Conservation (phyloP, 495 filamentous ascomycete species). For the Amniculicola lignicola region DNA sequence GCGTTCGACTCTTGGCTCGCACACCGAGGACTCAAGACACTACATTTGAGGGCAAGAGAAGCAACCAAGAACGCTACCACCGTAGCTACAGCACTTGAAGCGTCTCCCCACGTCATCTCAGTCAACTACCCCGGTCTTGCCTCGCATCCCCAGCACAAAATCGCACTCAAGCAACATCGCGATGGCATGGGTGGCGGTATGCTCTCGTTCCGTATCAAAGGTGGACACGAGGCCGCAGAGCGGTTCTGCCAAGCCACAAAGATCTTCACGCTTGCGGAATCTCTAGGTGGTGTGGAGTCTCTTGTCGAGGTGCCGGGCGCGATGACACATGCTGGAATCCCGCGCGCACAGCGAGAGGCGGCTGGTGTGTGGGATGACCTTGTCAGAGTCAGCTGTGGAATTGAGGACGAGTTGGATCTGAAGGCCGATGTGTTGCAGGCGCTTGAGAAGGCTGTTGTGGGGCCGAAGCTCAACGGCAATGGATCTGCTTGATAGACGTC, state of each 20-base stretch:
- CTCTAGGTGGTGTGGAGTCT: constrained; percentile 86
- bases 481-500: too few relatives aligned
- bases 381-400: constrained; percentile 87
- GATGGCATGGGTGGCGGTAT: constrained; percentile 95
- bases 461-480: constrained; percentile 45
- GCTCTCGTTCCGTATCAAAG: constrained; percentile 92
- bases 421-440: constrained; percentile 80
- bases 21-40: constrained; percentile 95
- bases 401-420: constrained; percentile 88
- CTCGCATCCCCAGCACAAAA: constrained; percentile 79
- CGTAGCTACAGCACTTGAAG: constrained; percentile 72
- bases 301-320: constrained; percentile 84
- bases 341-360: constrained; percentile 79
- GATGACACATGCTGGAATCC: constrained; percentile 98
- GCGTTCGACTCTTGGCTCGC: constrained; percentile 98
- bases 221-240: constrained; percentile 82
- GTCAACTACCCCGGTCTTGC: constrained; percentile 95
- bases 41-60: constrained; percentile 86
- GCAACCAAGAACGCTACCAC: constrained; percentile 76
- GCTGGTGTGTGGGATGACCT: constrained; percentile 96
- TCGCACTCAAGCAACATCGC: constrained; percentile 87
- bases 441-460: constrained; percentile 68
- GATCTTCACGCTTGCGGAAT: constrained; percentile 92
- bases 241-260: constrained; percentile 85
- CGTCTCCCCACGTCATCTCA: constrained; percentile 73